Percentiles rank a stretch among this genome's conserved stretches.
phyloP scores from a whole-genome alignment of 257 asterid genomes.

The Jacaranda copaia region DNA sequence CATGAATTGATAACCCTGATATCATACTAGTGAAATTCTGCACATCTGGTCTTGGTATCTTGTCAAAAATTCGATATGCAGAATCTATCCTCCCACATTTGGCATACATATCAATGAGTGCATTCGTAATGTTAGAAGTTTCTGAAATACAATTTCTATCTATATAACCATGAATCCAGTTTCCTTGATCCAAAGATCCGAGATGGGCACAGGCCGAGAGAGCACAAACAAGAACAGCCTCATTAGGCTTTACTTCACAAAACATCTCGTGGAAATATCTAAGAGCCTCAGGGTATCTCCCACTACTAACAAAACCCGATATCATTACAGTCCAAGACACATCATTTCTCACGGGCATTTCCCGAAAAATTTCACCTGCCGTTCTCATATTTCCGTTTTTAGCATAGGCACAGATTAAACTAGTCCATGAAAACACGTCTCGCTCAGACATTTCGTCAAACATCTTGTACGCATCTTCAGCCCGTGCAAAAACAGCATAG shows the following conservation, averaged over 20 bases:
- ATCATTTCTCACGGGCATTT: constrained; percentile 69
- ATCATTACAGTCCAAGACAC: constrained; percentile 87
- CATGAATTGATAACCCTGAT: constrained; percentile 70
- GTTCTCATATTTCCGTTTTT: constrained; percentile 56
- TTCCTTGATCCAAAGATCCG: constrained; percentile 75
- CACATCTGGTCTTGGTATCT: constrained; percentile 49
- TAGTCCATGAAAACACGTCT: constrained; percentile 82
- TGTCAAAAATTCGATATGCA: constrained; percentile 58
- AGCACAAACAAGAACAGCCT: constrained; percentile 80
- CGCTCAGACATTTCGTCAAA: constrained; percentile 66
- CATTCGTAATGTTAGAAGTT: constrained; percentile 62
- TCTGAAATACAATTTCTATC: constrained; percentile 36
- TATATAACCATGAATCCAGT: constrained; percentile 60
- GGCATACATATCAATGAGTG: constrained; percentile 86
- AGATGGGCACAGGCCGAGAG: constrained; percentile 88
- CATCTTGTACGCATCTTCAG: constrained; percentile 55
- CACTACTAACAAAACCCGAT: constrained; percentile 67
- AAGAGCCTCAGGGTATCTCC: constrained; percentile 60
- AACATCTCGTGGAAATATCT: constrained; percentile 57
- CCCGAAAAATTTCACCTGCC: constrained; percentile 53
- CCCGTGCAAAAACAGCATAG: constrained; percentile 53
- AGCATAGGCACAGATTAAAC: constrained; percentile 66
- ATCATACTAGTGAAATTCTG: constrained; percentile 80
- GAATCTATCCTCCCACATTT: constrained; percentile 75
- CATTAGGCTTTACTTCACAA: constrained; percentile 60